phyloP scores from a whole-genome alignment of 805 yeast species.

The Metschnikowia shivogae region DNA sequence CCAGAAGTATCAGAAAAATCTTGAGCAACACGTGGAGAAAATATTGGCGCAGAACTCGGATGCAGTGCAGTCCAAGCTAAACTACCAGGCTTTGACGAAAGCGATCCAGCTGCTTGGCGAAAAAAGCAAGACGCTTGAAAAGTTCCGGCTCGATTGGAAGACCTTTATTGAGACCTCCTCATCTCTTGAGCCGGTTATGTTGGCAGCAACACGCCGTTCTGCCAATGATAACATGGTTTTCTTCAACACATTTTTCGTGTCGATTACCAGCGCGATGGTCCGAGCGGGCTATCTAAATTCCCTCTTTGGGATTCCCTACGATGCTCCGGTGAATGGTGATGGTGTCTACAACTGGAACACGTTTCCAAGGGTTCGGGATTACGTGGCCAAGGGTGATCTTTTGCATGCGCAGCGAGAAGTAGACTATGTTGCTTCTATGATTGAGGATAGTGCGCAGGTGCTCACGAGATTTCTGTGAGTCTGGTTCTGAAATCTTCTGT shows the following conservation, averaged over 20 bases:
- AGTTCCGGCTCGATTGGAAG: constrained; percentile 64
- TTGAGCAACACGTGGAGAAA: constrained; percentile 36
- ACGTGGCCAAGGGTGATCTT: constrained; percentile 47
- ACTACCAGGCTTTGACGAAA: constrained; percentile 22
- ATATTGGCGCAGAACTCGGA: background rate
- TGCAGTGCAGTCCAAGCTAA: constrained; percentile 17
- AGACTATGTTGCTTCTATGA: constrained; percentile 32
- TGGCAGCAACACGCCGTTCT: constrained; percentile 69
- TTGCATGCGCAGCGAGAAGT: constrained; percentile 52
- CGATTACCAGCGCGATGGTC: constrained; percentile 38
- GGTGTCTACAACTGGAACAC: constrained; percentile 51
- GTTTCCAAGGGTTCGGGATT: constrained; percentile 77
- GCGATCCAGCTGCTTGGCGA: constrained; percentile 25
- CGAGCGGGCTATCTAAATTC: constrained; percentile 67
- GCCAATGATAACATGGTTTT: constrained; percentile 69
- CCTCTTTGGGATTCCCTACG: constrained; percentile 63
- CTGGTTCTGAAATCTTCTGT: too few relatives aligned
- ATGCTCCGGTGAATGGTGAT: constrained; percentile 42
- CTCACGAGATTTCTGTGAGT: background rate
- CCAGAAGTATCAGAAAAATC: constrained; percentile 41
- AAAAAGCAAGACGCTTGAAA: constrained; percentile 43
- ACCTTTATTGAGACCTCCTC: constrained; percentile 33
- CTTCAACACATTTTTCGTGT: constrained; percentile 52
- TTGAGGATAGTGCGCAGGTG: constrained; percentile 17
- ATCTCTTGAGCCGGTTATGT: constrained; percentile 68